Evolutionary conservation across 1,139 yeast species (phyloP).

Genomic region (Taphrina flavorubra): DNA sequence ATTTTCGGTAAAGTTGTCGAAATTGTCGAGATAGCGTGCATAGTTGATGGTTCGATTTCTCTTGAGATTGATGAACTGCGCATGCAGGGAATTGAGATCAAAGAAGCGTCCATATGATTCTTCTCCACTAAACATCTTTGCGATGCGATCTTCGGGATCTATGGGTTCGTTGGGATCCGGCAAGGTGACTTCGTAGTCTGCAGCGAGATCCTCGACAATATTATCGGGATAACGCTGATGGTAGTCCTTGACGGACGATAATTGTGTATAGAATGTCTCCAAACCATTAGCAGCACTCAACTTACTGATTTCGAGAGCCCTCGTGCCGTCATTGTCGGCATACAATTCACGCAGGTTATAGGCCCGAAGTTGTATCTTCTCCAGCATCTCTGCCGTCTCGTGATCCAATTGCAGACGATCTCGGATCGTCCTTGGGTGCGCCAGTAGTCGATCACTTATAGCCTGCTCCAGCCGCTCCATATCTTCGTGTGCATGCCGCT

Average conservation of each 20-base stretch:
- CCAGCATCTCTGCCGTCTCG: conserved; percentile 64
- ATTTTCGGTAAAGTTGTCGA: conserved; percentile 54
- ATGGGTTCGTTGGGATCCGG: conserved; percentile 38
- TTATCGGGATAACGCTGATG: conserved; percentile 51
- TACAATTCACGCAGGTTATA: conserved; percentile 49
- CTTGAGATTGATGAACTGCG: conserved; percentile 59
- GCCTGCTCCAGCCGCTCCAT: conserved; percentile 63
- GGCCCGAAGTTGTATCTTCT: conserved; percentile 57
- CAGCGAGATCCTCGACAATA: conserved; percentile 52
- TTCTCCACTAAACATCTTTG: conserved; percentile 60
- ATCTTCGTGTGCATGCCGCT: conserved; percentile 48
- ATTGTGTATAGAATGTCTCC: conserved; percentile 56
- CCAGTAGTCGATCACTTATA: conserved; percentile 57
- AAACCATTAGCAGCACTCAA: conserved; percentile 49
- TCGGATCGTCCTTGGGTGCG: conserved; percentile 48
- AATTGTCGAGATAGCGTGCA: conserved; percentile 59
- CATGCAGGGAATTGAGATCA: conserved; percentile 63
- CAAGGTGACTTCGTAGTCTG: conserved; percentile 50
- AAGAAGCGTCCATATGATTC: conserved; percentile 71
- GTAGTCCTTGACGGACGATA: conserved; percentile 53
- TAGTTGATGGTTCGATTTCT: conserved; percentile 54
- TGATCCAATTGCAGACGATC: conserved; percentile 68
- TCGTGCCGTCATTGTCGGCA: conserved; percentile 45
- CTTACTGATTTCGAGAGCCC: conserved; percentile 42
- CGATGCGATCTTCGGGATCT: conserved; percentile 50